Base-by-base conservation (phyloP, 768 basidiomycete genomes). In the Mycena amicta region DNA sequence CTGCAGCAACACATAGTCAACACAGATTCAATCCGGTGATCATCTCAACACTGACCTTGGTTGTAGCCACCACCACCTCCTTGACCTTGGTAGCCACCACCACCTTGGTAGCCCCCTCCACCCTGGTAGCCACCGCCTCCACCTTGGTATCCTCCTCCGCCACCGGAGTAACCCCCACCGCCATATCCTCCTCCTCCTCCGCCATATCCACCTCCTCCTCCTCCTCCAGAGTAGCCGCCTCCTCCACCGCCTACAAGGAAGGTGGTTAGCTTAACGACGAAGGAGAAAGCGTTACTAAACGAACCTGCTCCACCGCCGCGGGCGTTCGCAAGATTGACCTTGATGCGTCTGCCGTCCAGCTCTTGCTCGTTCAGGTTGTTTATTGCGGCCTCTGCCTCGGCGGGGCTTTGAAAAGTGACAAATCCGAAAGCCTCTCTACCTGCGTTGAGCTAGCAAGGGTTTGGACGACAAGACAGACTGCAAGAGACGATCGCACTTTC, bases 361-460 rank as follows among this genome's bases (percentile, higher is more conserved):
- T 96, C 93, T 65, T 89, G 86, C 70, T 97, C 95, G 76, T 98
- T 90, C 72, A 96, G 77, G 40, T 72, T 77, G 45, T 51, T 59
- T 71, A 97, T 96, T 45, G 95, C 94, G 59, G 79, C 78, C 12
- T 89, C 77, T 45, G 95, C 95, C 72, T 96, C 93, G 28, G 74
- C 68, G 13, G 68, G 43, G 49, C 73, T 71, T 62, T 78, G 73
- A 73, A 79, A 95, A 54, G 92, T 95, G 61, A 98, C 95, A 77
- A 98, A 98, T 62, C 95, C 95, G n/a, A 74, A 98, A 98, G 70
- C 95, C 95, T 71, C 95, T 90, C 63, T 93, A 96, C 71, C 95
- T 93, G 60, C 93, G n/a, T n/a, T n/a, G n/a, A 65, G 96, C 62
- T 63, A 49, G 25, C 8, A 45, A 47, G 1, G 2, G 46, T 41